Conservation (phyloP, 148 eudicot genomes). For the Amaranthus cruentus region DNA sequence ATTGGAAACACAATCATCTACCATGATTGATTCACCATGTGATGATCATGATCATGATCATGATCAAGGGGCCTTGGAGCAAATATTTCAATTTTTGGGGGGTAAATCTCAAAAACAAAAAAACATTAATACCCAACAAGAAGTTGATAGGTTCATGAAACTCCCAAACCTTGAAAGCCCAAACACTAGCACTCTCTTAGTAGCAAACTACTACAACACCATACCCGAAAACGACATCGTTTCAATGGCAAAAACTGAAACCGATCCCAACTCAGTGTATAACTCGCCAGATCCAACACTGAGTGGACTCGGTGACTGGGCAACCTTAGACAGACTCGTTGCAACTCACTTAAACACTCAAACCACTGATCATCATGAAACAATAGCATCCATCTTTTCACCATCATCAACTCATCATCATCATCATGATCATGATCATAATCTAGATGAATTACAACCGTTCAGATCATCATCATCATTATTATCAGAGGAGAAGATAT, state of each 20-base stretch:
- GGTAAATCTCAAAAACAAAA: constrained; percentile 12
- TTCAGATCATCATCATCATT: constrained; percentile 28
- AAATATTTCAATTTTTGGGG: constrained; percentile 29
- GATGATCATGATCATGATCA: constrained; percentile 24
- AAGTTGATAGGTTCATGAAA: constrained; percentile 21
- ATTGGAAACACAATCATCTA: constrained; percentile 19
- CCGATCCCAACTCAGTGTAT: constrained; percentile 18
- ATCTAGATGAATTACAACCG: constrained; percentile 11
- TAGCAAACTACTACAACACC: constrained; percentile 8
- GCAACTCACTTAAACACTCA: constrained; percentile 36
- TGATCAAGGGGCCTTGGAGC: constrained; percentile 37
- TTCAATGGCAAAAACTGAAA: constrained; percentile 9
- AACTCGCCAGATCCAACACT: constrained; percentile 13
- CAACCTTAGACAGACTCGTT: constrained; percentile 31
- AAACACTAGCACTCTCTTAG: constrained; percentile 14
- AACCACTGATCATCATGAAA: background rate
- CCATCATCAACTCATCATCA: constrained; percentile 17
- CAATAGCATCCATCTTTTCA: constrained; percentile 25
- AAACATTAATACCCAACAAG: background rate
- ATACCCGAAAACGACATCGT: constrained; percentile 24
- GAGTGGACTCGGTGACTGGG: constrained; percentile 28
- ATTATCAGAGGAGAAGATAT: constrained; percentile 17
- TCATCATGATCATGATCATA: constrained; percentile 16
- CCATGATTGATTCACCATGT: constrained; percentile 27
- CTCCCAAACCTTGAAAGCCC: constrained; percentile 35